These are phyloP conservation scores for Porogramme epimiltina DNA, from an alignment of 1,284 basidiomycete species.

Conservation along the genomic window DNA sequence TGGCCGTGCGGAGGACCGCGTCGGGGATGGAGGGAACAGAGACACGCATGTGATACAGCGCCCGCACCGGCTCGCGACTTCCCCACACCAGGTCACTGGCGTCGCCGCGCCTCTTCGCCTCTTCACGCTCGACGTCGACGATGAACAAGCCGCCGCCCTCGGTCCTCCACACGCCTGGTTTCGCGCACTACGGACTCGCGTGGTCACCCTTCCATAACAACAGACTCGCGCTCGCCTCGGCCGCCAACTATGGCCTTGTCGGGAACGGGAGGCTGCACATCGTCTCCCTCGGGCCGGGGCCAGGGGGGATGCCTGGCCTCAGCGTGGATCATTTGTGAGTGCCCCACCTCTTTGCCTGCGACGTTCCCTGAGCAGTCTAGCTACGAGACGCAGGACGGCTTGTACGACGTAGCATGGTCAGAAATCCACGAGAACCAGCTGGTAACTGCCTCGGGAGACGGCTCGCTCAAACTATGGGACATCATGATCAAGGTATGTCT, in stretches of 20 bases:
- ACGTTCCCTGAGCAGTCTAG: conserved; percentile 44
- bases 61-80: conserved; percentile 3
- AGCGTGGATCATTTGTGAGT: conserved; percentile 69
- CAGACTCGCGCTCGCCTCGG: conserved; percentile 83
- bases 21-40: conserved; percentile 80
- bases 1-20: conserved; percentile 46
- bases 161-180: conserved; percentile 73
- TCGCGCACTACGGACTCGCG: conserved; percentile 85
- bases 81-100: too few species aligned
- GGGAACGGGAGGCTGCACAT: conserved; percentile 91
- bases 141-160: conserved; percentile 55
- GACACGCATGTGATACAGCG: conserved; percentile 61
- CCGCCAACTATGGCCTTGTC: conserved; percentile 94
- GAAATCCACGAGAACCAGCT: conserved; percentile 95
- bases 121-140: conserved; percentile 17
- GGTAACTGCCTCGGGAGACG: conserved; percentile 85
- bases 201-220: conserved; percentile 93
- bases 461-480: conserved; percentile 92
- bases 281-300: conserved; percentile 52
- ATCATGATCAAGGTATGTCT: conserved; percentile 77
- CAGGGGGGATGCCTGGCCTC: conserved; percentile 45
- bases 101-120: neutral
- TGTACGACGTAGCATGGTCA: conserved; percentile 93
- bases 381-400: conserved; percentile 62
- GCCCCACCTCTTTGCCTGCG: conserved; percentile 6